Base-by-base conservation (phyloP, 2,329 filamentous ascomycete genomes). In the Cladosporium sp. region DNA sequence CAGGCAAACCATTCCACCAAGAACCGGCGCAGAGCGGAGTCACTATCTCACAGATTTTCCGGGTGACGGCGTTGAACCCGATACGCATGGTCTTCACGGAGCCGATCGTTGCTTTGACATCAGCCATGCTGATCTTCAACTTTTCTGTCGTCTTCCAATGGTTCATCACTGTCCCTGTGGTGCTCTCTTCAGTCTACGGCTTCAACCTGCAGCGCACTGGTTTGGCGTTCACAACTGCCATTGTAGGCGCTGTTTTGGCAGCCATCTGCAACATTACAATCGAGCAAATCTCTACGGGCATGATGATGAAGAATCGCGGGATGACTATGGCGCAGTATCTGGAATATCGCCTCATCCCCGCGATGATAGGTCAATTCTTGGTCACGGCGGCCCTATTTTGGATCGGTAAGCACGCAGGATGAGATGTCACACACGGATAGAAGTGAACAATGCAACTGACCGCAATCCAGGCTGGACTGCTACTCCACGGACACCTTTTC, bases 341-440 rank as follows among this genome's bases (percentile, higher is more conserved):
- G 43, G 76, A 78, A 63, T 71, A 76, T 53, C 73, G 75, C 11
- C 71, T 79, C 26, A 65, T 75, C 28, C 73, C 76, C 3, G 76
- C 76, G 26, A 77, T 79, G 71, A 59, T 76, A 32, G 77, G 76
- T n/a, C 70, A 73, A 21, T 54, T 74, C 43, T 58, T 75, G 49
- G 68, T 77, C 16, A 69, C 70, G 16, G 70, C 64, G 1, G 71
- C 75, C 3, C 68, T 79, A 1, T 78, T 78, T 67, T 78, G 76
- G 74, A 71, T 78, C 43, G 56, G 56, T 58, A 43, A 58, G 56
- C 5, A 36, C n/a, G 11, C 6, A 36, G 16, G 30, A 18, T 23
- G 26, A 8, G 21, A 11, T 21, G 7, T 36, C n/a, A n/a, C n/a
- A n/a, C n/a, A n/a, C n/a, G n/a, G n/a, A n/a, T n/a, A 25, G 11